Conservation (phyloP, 2,329 filamentous ascomycete genomes). For the Talaromyces islandicus region DNA sequence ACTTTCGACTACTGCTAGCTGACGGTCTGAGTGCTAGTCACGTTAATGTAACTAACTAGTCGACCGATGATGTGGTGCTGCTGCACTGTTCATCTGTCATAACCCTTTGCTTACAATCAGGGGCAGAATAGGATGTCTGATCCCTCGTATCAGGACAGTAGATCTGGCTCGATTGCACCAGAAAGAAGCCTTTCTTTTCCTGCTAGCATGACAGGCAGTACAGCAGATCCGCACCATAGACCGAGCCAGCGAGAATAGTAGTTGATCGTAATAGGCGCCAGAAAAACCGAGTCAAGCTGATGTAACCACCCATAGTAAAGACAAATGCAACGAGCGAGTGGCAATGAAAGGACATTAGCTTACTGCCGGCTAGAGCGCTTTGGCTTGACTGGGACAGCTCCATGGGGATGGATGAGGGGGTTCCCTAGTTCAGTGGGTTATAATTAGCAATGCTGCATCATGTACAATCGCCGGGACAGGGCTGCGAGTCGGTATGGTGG, state of each 20-base stretch:
- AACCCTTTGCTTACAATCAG: neutral
- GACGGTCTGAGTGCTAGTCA: neutral
- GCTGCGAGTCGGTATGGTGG: neutral
- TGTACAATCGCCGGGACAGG: neutral
- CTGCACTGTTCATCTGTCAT: neutral
- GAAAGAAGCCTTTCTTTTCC: neutral
- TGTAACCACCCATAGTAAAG: neutral
- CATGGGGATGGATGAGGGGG: neutral
- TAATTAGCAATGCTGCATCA: constrained; percentile 4
- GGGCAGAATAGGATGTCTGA: no score
- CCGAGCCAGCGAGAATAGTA: neutral
- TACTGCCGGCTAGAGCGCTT: constrained; percentile 2
- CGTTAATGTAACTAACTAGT: constrained; percentile 6
- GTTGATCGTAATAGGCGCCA: constrained; percentile 2
- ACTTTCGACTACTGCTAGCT: neutral
- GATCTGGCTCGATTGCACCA: neutral
- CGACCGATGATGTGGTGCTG: constrained; percentile 4
- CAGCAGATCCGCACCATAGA: constrained; percentile 5
- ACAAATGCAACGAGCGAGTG: neutral
- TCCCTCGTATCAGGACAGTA: neutral
- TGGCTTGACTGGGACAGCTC: constrained; percentile 9
- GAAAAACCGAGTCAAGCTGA: neutral
- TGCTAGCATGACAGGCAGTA: constrained; percentile 6
- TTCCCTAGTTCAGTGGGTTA: neutral
- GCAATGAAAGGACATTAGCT: neutral